Percentiles rank a stretch among this genome's conserved stretches.
phyloP scores from a whole-genome alignment of 192 early-diverging fungal species.

The Jimgerdemannia lactiflua region DNA sequence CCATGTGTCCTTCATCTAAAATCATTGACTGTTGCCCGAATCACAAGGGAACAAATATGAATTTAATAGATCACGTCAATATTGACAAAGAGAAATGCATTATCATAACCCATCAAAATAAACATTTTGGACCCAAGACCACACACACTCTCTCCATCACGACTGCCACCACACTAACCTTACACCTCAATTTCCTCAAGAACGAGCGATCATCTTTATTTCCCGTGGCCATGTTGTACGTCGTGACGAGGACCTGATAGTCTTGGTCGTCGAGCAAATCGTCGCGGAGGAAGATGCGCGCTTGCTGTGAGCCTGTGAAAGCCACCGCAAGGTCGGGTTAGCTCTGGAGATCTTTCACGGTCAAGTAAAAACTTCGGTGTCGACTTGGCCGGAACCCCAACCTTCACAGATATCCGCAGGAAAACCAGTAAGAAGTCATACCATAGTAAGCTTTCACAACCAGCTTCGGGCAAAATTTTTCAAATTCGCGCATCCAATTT shows the following conservation, averaged over 20 bases:
- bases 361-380: no score
- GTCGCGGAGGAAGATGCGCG: conserved; percentile 50
- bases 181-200: conserved; percentile 59
- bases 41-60: no score
- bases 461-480: conserved; percentile 57
- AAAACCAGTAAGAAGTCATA: conserved; percentile 1
- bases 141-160: no score
- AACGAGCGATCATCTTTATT: conserved; percentile 70
- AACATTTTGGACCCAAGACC: background rate
- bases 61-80: no score
- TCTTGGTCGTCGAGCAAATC: conserved; percentile 46
- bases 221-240: conserved; percentile 75
- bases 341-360: no score
- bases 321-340: no score
- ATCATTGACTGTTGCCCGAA: conserved; percentile 52
- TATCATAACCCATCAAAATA: no score
- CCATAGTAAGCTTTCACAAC: conserved; percentile 62
- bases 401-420: background rate
- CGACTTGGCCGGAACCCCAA: no score
- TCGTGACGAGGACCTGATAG: conserved; percentile 76
- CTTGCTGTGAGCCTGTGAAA: conserved; percentile 32
- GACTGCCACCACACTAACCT: no score
- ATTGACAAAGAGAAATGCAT: no score
- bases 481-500: conserved; percentile 91
- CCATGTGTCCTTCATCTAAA: conserved; percentile 89